These are phyloP conservation scores for Aspergillus conjunctus DNA, from an alignment of 495 filamentous ascomycete genomes.

Conservation along the genomic window DNA sequence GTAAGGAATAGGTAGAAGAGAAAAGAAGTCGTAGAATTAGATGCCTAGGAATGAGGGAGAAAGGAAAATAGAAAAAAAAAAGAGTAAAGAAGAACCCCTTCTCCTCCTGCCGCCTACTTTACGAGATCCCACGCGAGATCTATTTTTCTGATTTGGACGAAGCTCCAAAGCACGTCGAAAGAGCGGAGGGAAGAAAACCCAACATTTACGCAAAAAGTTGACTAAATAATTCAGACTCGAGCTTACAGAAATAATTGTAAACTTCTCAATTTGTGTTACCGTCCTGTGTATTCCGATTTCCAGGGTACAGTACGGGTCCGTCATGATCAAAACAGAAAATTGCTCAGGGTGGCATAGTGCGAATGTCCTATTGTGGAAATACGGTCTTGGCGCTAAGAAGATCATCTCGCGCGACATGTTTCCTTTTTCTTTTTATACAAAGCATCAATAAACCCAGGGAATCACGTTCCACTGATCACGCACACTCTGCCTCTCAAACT, in stretches of 20 bases:
- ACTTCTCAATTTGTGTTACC: background rate
- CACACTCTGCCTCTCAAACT: too few relatives aligned
- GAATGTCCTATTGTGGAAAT: background rate
- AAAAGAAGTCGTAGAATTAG: slow-evolving; percentile 12
- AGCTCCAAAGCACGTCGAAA: background rate
- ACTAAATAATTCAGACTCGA: background rate
- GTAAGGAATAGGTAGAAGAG: slow-evolving; percentile 6
- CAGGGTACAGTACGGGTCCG: background rate
- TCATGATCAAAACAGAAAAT: background rate
- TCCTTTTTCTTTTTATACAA: too few relatives aligned
- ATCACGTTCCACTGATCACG: too few relatives aligned
- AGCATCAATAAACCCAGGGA: too few relatives aligned
- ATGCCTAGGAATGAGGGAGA: background rate
- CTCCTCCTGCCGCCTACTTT: background rate
- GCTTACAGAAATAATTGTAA: background rate
- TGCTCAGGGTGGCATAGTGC: background rate
- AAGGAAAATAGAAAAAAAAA: slow-evolving; percentile 22
- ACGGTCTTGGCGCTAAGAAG: background rate
- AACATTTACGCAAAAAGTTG: background rate
- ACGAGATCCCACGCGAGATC: background rate
- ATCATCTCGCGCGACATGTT: too few relatives aligned
- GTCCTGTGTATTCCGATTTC: background rate
- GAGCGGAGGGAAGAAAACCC: background rate
- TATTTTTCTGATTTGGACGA: slow-evolving; percentile 3
- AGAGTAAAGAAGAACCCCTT: slow-evolving; percentile 4